Percentiles rank a stretch among this genome's conserved stretches.
These are phyloP conservation scores for Aciculosporium take DNA, from an alignment of 2,329 filamentous ascomycete genomes.

Conservation along the genomic window DNA sequence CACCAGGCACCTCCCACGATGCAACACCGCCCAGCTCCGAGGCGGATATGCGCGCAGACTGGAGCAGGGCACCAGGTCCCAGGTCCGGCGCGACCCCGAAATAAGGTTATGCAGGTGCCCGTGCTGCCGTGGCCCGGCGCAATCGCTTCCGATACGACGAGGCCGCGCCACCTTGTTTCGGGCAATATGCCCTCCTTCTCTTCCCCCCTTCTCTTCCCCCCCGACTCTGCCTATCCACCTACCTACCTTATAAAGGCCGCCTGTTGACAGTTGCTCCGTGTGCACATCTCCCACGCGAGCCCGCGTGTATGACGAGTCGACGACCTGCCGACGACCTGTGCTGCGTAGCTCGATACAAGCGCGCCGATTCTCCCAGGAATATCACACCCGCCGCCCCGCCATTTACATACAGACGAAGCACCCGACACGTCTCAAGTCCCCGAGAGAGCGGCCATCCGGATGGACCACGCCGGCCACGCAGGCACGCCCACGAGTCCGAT, in stretches of 20 bases:
- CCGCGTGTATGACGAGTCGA: too few relatives aligned
- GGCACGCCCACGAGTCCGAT: background rate
- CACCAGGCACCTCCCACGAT: background rate
- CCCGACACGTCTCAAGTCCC: background rate
- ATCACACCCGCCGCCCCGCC: background rate
- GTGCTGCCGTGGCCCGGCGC: background rate
- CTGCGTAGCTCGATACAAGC: too few relatives aligned
- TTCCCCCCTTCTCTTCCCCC: background rate
- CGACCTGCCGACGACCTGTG: too few relatives aligned
- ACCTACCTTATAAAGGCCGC: too few relatives aligned
- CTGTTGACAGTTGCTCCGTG: too few relatives aligned
- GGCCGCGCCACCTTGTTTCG: background rate
- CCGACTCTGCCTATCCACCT: background rate
- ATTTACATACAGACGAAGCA: background rate
- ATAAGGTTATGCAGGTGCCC: background rate
- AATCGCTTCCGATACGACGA: background rate
- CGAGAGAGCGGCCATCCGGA: background rate
- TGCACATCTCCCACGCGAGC: too few relatives aligned
- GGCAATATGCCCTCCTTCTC: background rate
- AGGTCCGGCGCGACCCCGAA: background rate
- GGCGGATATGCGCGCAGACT: background rate
- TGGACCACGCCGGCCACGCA: slow-evolving; percentile 9
- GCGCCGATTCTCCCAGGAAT: too few relatives aligned
- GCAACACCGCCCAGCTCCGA: too few relatives aligned
- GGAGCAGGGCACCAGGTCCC: background rate